phyloP scores from a whole-genome alignment of 192 early-diverging fungal species.

The Coemansia sp. region DNA sequence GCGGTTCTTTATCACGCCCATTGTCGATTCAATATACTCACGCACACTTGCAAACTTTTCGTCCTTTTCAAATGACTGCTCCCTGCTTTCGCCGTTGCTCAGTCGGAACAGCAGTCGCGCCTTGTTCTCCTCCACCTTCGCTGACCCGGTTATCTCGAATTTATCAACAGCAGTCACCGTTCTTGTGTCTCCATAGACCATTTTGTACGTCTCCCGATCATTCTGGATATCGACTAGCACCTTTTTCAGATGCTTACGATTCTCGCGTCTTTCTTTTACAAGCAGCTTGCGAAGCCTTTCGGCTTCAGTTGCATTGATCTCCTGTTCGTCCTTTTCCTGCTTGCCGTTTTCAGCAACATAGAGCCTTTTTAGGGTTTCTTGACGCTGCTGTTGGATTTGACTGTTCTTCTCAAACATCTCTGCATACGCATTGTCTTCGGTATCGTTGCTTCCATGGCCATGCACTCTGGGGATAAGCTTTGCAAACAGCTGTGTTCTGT shows the following conservation, averaged over 20 bases:
- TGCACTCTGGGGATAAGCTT: constrained; percentile 4
- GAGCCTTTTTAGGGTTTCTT: not conserved
- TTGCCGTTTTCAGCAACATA: not conserved
- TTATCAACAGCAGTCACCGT: not conserved
- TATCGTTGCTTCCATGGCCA: constrained; percentile 11
- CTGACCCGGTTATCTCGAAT: not conserved
- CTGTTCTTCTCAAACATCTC: constrained; percentile 8
- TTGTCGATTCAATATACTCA: not conserved
- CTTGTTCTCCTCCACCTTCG: not conserved
- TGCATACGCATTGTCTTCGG: not conserved
- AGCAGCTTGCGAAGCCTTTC: constrained; percentile 9
- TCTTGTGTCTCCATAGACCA: not conserved
- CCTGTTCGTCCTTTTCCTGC: not conserved
- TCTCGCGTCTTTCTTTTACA: constrained; percentile 3
- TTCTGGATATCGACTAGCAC: constrained; percentile 8
- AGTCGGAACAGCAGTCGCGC: constrained; percentile 22
- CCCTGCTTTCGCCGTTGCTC: constrained; percentile 21
- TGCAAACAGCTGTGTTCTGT: constrained; percentile 1
- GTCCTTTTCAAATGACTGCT: constrained; percentile 2
- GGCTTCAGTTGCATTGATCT: not conserved
- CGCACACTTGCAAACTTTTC: constrained; percentile 22
- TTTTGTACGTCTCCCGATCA: constrained; percentile 9
- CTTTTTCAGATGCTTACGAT: not conserved
- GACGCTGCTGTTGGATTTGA: not conserved
- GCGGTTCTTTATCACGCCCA: not conserved